These are phyloP conservation scores for Phaffia australis DNA, from an alignment of 768 basidiomycete genomes.

Conservation along the genomic window DNA sequence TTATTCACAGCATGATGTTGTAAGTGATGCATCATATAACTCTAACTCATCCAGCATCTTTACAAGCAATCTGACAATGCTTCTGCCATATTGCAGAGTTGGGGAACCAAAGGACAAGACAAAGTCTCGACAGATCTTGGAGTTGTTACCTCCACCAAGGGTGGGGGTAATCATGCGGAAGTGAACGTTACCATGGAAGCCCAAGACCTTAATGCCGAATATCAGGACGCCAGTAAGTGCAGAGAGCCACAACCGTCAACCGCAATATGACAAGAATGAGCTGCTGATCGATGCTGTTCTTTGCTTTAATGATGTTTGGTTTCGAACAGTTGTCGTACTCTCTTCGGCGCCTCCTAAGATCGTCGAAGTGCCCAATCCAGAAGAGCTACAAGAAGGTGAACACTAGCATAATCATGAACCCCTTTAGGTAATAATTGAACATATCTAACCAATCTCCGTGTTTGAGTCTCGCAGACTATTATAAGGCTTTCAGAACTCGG, in stretches of 20 bases:
- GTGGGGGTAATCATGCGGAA: constrained; percentile 52
- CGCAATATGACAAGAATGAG: neutral
- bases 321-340: constrained; percentile 50
- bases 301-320: neutral
- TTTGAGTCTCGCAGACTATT: constrained; percentile 49
- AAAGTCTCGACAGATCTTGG: constrained; percentile 76
- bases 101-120: constrained; percentile 95
- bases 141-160: constrained; percentile 51
- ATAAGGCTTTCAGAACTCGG: constrained; percentile 79
- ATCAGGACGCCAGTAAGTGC: constrained; percentile 59
- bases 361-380: constrained; percentile 30
- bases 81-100: constrained; percentile 43
- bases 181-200: constrained; percentile 54
- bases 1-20: constrained; percentile 35
- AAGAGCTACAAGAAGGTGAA: constrained; percentile 17
- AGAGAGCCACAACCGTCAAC: neutral
- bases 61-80: neutral
- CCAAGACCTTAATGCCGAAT: constrained; percentile 57
- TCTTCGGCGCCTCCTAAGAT: constrained; percentile 65
- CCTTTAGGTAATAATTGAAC: neutral
- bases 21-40: constrained; percentile 24
- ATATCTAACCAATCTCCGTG: neutral
- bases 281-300: neutral
- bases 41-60: neutral
- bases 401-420: too few species aligned